Evolutionary conservation across 768 basidiomycete species (phyloP), one percentile per base, ranked within the genome.

Genomic region (Pholiota conissans): DNA sequence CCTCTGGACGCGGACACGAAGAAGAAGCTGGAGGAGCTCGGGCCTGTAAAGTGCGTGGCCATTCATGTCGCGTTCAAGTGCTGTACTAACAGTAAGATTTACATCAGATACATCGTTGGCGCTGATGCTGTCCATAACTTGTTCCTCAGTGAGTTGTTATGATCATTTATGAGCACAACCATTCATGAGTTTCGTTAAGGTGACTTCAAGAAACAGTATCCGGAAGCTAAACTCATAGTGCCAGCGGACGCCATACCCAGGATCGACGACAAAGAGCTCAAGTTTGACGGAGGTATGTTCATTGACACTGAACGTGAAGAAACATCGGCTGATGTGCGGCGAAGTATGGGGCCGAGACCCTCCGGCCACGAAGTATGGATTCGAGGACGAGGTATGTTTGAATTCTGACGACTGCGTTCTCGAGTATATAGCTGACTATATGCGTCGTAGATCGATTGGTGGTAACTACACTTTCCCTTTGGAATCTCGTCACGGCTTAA

Each of bases 121-220:
- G 42, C 63, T 9, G 52, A 60, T 18, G 55, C 60, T 1, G 48
- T 50, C 20, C 55, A 56, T 39, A 47, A 56, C 26, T 46, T 65
- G 30, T 62, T 59, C 28, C 60, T 51, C 27, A 20, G 49, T 53
- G 20, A 20, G 40, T 20, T 13, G 8, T 18, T 18, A 11, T 46
- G 39, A 18, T 24, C 5, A 26, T 22, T 29, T 8, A 30, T 53
- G 3, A n/a, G 3, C 16, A 34, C 8, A 18, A 13, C n/a, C n/a
- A 5, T 22, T 9, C 22, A 9, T 48, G 29, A n/a, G 14, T 9
- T 47, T n/a, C 14, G 45, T 13, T 9, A 45, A 85, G 80, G 77
- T 39, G 83, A 87, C 46, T 89, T 80, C 70, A 87, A 87, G 71
- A 80, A 79, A 64, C 79, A 79, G n/a, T 93, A 87, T 63, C 89